Evolutionary conservation across 129 eudicot species (phyloP).

Genomic region (Gnaphalium uliginosum): DNA sequence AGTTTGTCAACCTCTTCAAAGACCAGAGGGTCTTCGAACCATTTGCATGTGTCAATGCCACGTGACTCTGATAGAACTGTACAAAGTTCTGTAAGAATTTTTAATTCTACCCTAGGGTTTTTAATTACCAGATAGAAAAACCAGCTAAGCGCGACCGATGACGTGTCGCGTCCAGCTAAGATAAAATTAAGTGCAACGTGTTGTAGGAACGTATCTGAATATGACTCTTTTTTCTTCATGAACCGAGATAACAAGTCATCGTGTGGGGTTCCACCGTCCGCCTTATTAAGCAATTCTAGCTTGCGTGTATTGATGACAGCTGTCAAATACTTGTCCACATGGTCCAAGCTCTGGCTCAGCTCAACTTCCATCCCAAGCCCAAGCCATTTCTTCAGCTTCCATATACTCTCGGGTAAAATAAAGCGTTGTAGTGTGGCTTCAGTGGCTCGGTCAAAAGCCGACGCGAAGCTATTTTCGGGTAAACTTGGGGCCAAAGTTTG

Average conservation of each 20-base stretch:
- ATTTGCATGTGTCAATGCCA: constrained; percentile 47
- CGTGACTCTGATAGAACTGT: constrained; percentile 47
- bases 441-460: constrained; percentile 73
- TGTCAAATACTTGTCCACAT: constrained; percentile 64
- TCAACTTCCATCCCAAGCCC: constrained; percentile 69
- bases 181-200: constrained; percentile 79
- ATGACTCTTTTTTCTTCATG: constrained; percentile 72
- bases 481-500: constrained; percentile 58
- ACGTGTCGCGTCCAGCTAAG: constrained; percentile 86
- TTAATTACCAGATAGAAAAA: constrained; percentile 58
- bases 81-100: constrained; percentile 52
- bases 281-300: constrained; percentile 53
- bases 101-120: constrained; percentile 51
- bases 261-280: constrained; percentile 41
- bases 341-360: constrained; percentile 52
- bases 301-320: constrained; percentile 57
- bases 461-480: constrained; percentile 60
- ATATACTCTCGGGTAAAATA: constrained; percentile 53
- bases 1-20: constrained; percentile 71
- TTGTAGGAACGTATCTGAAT: constrained; percentile 53
- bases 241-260: constrained; percentile 68
- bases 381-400: constrained; percentile 64
- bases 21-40: constrained; percentile 58
- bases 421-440: constrained; percentile 78
- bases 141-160: constrained; percentile 85